Evolutionary conservation across 2,329 filamentous ascomycete species (phyloP).

Genomic region (Aspergillus aculeatinus): DNA sequence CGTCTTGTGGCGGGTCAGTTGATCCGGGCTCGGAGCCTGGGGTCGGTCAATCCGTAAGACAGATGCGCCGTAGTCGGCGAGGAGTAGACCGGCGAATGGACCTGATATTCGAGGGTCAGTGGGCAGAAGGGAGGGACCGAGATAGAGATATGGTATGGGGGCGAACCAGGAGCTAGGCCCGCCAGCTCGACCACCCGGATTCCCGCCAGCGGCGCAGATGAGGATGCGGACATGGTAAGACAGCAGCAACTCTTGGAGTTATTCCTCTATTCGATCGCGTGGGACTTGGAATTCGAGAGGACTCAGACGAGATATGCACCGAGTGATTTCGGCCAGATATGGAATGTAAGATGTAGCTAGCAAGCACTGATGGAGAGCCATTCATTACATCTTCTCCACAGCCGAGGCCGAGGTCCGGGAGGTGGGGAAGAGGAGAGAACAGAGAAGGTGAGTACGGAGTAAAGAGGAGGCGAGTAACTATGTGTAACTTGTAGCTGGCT

Average conservation of each 20-base stretch:
- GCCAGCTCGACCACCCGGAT: constrained; percentile 66
- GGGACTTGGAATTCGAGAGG: too few species aligned
- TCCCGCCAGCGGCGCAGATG: constrained; percentile 52
- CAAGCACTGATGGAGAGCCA: not conserved
- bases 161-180: constrained; percentile 62
- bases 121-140: not conserved
- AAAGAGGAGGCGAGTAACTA: not conserved
- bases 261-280: too few species aligned
- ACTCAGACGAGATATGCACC: too few species aligned
- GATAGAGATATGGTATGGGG: not conserved
- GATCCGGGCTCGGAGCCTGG: constrained; percentile 60
- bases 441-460: not conserved
- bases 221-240: not conserved
- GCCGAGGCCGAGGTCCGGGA: constrained; percentile 21
- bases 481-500: too few species aligned
- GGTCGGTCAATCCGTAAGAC: constrained; percentile 80
- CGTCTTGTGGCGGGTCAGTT: constrained; percentile 75
- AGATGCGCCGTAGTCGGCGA: constrained; percentile 84
- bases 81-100: constrained; percentile 82
- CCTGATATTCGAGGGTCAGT: constrained; percentile 49
- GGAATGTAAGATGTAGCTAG: not conserved
- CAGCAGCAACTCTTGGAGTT: not conserved
- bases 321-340: not conserved
- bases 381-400: constrained; percentile 11
- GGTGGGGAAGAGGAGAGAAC: too few species aligned